Base-by-base conservation (phyloP, 2,329 filamentous ascomycete species). In the Escovopsis sp. region DNA sequence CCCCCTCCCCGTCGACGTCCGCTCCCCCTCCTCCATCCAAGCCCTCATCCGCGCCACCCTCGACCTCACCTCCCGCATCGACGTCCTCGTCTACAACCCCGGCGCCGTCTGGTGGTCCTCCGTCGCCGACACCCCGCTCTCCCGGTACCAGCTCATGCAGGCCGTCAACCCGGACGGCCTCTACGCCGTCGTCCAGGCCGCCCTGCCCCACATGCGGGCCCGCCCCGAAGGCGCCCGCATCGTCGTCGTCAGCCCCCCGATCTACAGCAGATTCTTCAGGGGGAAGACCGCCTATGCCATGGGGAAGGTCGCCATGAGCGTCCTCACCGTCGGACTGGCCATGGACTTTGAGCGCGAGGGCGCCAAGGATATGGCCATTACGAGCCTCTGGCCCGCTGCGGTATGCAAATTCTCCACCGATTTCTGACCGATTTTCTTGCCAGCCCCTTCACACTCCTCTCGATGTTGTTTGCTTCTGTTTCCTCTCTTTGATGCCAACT, bases 31-130 rank as follows among this genome's bases (percentile, higher is more conserved):
- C 7, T 76, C 72, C 52, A 64, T 87, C 19, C 55, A 76, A 34
- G 46, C 52, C 7, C 63, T 88, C 28, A 59, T 87, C 3, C 52
- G 67, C 16, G 53, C 65, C 37, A 76, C 76, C 0, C 57, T 80
- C n/a, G 39, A 40, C 11, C 50, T 51, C 40, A n/a, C 79, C 46
- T 66, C 67, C 30, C 69, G 68, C 16, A 61, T 92, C 4, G 82
- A 90, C 50, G 77, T 79, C 1, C 57, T 92, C 3, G 55, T 90
- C 33, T 92, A 92, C 62, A 92, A 90, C 53, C 76, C 78, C 0
- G 84, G 84, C 28, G 84, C 84, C 3, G 86, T 92, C 44, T 90
- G 79, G 77, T 88, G 83, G 82, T 70, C 78, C 0, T 69, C 78
- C 2, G 73, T 92, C 0, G 68, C 76, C 35, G 70, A 76, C 32